These are phyloP conservation scores for Colletotrichum destructivum DNA, from an alignment of 2,329 filamentous ascomycete species.

Conservation along the genomic window DNA sequence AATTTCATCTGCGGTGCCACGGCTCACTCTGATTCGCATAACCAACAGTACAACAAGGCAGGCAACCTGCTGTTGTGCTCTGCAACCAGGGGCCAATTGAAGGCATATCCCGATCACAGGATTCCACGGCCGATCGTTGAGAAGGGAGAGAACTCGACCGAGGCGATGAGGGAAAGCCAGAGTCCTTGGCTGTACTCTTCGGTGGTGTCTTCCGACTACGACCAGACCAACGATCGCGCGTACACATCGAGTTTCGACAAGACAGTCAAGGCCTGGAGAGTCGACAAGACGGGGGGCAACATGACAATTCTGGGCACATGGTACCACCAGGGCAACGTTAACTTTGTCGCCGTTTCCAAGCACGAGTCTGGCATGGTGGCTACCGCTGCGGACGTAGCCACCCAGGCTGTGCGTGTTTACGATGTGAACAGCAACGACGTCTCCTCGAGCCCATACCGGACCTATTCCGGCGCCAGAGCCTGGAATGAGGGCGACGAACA, in stretches of 20 bases:
- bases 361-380: constrained; percentile 66
- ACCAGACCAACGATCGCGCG: constrained; percentile 58
- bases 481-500: constrained; percentile 48
- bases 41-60: constrained; percentile 77
- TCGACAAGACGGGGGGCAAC: constrained; percentile 53
- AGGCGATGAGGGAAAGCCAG: constrained; percentile 71
- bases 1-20: constrained; percentile 74
- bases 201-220: constrained; percentile 74
- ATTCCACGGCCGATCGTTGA: constrained; percentile 68
- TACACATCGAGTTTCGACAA: constrained; percentile 76
- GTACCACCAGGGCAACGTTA: constrained; percentile 71
- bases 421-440: constrained; percentile 56
- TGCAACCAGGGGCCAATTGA: constrained; percentile 58
- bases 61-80: constrained; percentile 74
- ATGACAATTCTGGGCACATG: constrained; percentile 67
- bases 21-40: constrained; percentile 73
- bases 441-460: constrained; percentile 53
- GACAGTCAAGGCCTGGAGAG: constrained; percentile 73
- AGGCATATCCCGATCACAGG: constrained; percentile 70
- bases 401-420: constrained; percentile 72
- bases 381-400: constrained; percentile 70
- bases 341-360: constrained; percentile 72
- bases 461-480: constrained; percentile 57
- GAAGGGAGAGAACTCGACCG: constrained; percentile 68
- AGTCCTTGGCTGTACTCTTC: constrained; percentile 76